Conservation (phyloP, 208 protist species). For the Crithidia thermophila region DNA sequence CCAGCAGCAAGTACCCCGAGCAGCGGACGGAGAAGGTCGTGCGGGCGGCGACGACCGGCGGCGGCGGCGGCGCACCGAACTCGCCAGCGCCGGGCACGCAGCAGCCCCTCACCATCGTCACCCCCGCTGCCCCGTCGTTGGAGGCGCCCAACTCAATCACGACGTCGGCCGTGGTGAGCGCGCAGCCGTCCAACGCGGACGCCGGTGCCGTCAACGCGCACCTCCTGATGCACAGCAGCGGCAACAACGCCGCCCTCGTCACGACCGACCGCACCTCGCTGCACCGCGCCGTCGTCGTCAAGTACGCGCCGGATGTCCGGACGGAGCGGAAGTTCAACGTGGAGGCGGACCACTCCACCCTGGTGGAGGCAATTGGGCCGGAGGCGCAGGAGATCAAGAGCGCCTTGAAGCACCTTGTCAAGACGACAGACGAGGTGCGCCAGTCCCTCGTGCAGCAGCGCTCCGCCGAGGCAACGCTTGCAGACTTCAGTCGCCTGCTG, state of each 20-base stretch:
- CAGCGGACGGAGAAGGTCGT: conserved; percentile 51
- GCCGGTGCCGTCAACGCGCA: not conserved
- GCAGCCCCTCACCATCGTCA: not conserved
- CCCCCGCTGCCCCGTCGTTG: not conserved
- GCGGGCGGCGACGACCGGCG: conserved; percentile 5
- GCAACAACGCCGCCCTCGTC: not conserved
- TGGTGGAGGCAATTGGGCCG: conserved; percentile 33
- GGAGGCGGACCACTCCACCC: conserved; percentile 30
- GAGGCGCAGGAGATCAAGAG: conserved; percentile 41
- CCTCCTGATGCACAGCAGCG: not conserved
- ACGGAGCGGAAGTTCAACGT: conserved; percentile 33
- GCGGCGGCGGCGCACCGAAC: not conserved
- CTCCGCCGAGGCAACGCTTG: conserved; percentile 49
- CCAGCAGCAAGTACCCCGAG: conserved; percentile 24
- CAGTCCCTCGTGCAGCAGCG: conserved; percentile 39
- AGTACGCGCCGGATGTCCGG: conserved; percentile 19
- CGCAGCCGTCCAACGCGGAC: not conserved
- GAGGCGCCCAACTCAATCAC: not conserved
- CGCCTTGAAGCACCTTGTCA: conserved; percentile 33
- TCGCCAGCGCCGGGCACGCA: conserved; percentile 10
- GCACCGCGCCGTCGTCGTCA: conserved; percentile 33
- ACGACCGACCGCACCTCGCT: conserved; percentile 20
- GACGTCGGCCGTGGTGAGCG: not conserved
- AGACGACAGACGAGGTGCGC: conserved; percentile 34
- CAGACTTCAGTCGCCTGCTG: conserved; percentile 74